Percentiles rank a stretch among this genome's conserved stretches.
Evolutionary conservation across 805 yeast species (phyloP).

Genomic region (Kregervanrija pseudodelftensis): DNA sequence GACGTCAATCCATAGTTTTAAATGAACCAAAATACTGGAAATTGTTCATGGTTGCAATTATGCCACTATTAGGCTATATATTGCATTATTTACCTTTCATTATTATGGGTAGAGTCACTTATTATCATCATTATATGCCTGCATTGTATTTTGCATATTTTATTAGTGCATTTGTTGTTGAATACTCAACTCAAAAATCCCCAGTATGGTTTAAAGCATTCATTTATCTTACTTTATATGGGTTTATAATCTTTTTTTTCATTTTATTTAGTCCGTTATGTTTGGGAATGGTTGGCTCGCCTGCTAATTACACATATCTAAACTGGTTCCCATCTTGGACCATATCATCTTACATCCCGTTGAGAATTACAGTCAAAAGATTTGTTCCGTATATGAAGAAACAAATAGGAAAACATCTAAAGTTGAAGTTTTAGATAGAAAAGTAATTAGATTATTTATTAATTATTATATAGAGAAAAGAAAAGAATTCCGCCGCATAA

Average conservation of each 20-base stretch:
- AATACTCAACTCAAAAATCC: constrained; percentile 31
- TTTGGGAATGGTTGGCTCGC: constrained; percentile 56
- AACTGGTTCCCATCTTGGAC: constrained; percentile 45
- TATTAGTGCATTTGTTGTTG: constrained; percentile 47
- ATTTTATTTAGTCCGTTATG: constrained; percentile 55
- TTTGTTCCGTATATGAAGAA: not conserved
- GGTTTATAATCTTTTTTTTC: constrained; percentile 44
- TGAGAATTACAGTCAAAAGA: not conserved
- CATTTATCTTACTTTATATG: constrained; percentile 36
- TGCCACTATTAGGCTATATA: constrained; percentile 79
- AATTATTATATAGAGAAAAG: too few relatives aligned
- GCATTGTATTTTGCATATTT: constrained; percentile 72
- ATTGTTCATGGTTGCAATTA: constrained; percentile 55
- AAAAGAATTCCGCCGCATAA: too few relatives aligned
- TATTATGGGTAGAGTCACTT: constrained; percentile 80
- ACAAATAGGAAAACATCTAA: not conserved
- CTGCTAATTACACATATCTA: constrained; percentile 33
- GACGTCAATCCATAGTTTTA: constrained; percentile 49
- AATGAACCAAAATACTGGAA: constrained; percentile 16
- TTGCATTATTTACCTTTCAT: constrained; percentile 70
- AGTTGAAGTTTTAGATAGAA: not conserved
- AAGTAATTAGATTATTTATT: too few relatives aligned
- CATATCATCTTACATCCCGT: constrained; percentile 9
- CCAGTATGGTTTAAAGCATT: constrained; percentile 20
- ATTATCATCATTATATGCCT: constrained; percentile 81